Evolutionary conservation across 257 asterid species (phyloP).

Genomic region (Solanum sitiens): DNA sequence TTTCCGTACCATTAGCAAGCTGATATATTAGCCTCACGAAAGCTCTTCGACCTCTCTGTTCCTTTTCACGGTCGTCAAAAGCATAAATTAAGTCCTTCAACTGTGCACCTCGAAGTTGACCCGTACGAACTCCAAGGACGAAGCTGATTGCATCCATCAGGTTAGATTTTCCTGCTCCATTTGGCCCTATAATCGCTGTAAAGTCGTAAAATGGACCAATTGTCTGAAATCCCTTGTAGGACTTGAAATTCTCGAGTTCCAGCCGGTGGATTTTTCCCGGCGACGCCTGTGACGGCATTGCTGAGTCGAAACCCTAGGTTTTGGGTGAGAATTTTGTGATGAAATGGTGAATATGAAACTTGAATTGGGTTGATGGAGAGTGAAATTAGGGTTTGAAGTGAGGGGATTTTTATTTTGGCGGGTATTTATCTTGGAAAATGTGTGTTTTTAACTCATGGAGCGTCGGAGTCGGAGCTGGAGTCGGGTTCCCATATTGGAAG

Average conservation of each 20-base stretch:
- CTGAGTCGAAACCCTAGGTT: not conserved
- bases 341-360: not conserved
- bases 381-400: not conserved
- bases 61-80: constrained; percentile 77
- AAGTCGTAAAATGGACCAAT: constrained; percentile 93
- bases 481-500: not conserved
- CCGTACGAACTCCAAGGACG: constrained; percentile 95
- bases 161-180: constrained; percentile 97
- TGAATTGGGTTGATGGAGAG: not conserved
- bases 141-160: constrained; percentile 98
- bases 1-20: constrained; percentile 53
- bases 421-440: not conserved
- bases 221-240: constrained; percentile 79
- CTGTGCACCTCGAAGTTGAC: constrained; percentile 91
- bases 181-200: constrained; percentile 93
- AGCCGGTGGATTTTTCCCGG: constrained; percentile 79
- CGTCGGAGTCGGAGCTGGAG: not conserved
- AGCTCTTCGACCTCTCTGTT: constrained; percentile 78
- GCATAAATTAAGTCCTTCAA: constrained; percentile 78
- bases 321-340: not conserved
- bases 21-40: constrained; percentile 70
- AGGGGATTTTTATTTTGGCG: not conserved
- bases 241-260: constrained; percentile 85
- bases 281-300: constrained; percentile 39
- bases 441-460: not conserved